Evolutionary conservation across 2,329 filamentous ascomycete genomes (phyloP), one percentile per base, ranked within the genome.

Genomic region (Epichloe sp.): DNA sequence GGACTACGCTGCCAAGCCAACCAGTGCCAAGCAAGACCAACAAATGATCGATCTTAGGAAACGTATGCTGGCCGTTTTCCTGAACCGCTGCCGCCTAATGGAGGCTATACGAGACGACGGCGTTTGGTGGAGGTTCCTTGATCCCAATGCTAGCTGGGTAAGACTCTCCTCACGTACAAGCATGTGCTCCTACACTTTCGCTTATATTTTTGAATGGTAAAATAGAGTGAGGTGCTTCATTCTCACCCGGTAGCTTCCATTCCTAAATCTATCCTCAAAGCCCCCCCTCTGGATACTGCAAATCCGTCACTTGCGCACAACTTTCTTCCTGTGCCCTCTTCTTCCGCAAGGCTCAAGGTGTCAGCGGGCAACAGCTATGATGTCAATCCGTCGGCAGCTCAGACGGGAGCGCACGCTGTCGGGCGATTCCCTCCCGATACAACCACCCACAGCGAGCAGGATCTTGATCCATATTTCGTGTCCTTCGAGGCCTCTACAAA

Each of bases 111-210:
- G 88, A 49, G 86, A 89, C 54, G 93, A 98, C 63, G 91, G 91
- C 3, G 90, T 98, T 26, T 95, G 90, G 82, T 96, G 91, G 90
- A 85, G 89, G 58, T 98, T 98, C 63, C 76, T 98, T 36, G 93
- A 98, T 65, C 93, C 94, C 11, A 97, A 98, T 65, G 90, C 91
- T 23, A 97, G 93, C 79, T 98, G 93, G 93, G 89, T 95, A 80
- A 37, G 70, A 55, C 34, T 48, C 46, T 23, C 14, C 43, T 44
- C 21, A 11, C 44, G n/a, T 14, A 31, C 4, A 41, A 12, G 15
- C 36, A 35, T 17, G 19, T 34, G 15, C 5, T 40, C 11, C 51
- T 37, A 17, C 42, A 41, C 49, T 26, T 61, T 65, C 57, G 63
- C 48, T 45, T 21, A 48, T 31, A 46, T 10, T 17, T 35, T 36